Conservation (phyloP, 2,329 filamentous ascomycete species). For the Herpotrichia juniperi region DNA sequence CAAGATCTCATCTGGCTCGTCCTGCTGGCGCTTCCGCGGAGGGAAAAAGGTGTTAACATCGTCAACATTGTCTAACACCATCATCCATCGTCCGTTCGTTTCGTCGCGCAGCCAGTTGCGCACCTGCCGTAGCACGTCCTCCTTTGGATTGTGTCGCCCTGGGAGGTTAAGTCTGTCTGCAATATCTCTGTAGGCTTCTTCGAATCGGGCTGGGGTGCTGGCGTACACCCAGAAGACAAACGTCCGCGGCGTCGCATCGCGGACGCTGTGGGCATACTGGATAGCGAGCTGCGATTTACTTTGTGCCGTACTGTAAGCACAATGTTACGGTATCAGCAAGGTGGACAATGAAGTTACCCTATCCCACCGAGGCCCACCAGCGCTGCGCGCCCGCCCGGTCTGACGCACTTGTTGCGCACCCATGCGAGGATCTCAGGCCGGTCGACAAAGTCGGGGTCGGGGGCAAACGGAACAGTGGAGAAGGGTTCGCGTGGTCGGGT, state of each 20-base stretch:
- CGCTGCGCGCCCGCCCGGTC: constrained; percentile 30
- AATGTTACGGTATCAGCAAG: background rate
- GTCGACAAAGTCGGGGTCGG: constrained; percentile 36
- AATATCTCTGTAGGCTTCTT: constrained; percentile 15
- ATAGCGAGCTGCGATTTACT: constrained; percentile 6
- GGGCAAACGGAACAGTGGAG: constrained; percentile 32
- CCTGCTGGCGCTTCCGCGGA: background rate
- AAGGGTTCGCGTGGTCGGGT: constrained; percentile 20
- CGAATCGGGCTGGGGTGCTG: constrained; percentile 17
- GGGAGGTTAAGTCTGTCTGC: constrained; percentile 14
- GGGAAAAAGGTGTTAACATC: background rate
- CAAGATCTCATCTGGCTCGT: background rate
- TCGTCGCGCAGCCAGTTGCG: constrained; percentile 16
- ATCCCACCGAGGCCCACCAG: constrained; percentile 31
- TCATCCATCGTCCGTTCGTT: constrained; percentile 14
- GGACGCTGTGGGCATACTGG: constrained; percentile 1
- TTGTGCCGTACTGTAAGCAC: background rate
- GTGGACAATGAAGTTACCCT: constrained; percentile 1
- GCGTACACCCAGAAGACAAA: constrained; percentile 21
- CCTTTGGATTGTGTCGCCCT: background rate
- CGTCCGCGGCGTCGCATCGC: constrained; percentile 2
- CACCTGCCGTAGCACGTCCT: constrained; percentile 1
- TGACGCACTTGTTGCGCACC: constrained; percentile 38
- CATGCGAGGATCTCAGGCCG: constrained; percentile 25
- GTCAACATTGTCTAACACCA: constrained; percentile 6